These are phyloP conservation scores for Nicotiana paniculata DNA, from an alignment of 257 asterid genomes.

Conservation along the genomic window DNA sequence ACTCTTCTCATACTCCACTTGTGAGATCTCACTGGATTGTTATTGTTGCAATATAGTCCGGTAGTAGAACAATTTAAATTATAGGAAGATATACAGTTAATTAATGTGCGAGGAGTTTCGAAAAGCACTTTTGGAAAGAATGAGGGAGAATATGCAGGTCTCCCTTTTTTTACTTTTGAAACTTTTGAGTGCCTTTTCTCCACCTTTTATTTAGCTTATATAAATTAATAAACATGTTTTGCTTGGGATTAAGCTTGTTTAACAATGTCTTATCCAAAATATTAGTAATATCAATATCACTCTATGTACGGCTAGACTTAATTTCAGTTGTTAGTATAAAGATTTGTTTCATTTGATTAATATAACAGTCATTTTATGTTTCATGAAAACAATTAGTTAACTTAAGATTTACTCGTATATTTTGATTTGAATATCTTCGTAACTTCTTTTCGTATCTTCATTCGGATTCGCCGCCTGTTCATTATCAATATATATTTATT, in stretches of 20 bases:
- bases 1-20: too few relatives aligned
- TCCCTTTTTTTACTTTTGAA: neutral
- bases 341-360: neutral
- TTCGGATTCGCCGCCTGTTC: neutral
- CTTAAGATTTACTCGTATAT: neutral
- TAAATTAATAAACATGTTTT: neutral
- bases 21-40: too few relatives aligned
- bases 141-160: neutral
- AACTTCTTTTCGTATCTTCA: neutral
- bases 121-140: neutral
- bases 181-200: neutral
- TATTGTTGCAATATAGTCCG: too few relatives aligned
- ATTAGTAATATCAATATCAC: neutral
- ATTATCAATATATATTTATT: neutral
- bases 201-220: neutral
- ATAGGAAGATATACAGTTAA: too few relatives aligned
- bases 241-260: neutral
- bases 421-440: neutral
- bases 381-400: neutral
- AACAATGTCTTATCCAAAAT: neutral
- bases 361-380: neutral
- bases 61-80: neutral
- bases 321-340: neutral
- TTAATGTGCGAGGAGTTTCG: neutral
- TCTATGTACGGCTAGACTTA: neutral